Evolutionary conservation across 2,329 filamentous ascomycete genomes (phyloP).

Genomic region (Bipolaris bicolor): DNA sequence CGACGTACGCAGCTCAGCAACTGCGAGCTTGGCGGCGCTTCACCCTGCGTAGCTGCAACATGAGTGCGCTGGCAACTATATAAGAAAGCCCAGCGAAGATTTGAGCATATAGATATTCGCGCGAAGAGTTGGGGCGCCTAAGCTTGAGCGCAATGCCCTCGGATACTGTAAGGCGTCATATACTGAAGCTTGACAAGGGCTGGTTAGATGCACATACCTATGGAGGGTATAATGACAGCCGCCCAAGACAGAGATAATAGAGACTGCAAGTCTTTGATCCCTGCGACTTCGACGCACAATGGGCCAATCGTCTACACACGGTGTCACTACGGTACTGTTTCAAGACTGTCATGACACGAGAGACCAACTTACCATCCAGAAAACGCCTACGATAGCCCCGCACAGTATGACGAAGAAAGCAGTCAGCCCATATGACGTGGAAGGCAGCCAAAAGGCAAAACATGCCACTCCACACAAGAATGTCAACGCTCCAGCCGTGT

Average conservation of each 20-base stretch:
- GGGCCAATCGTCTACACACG: conserved; percentile 46
- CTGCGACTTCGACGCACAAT: conserved; percentile 51
- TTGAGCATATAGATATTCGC: conserved; percentile 48
- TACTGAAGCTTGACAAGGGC: background rate
- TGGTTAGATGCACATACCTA: conserved; percentile 34
- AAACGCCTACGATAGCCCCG: conserved; percentile 53
- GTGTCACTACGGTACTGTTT: background rate
- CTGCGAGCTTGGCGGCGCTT: conserved; percentile 1
- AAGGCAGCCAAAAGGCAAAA: conserved; percentile 57
- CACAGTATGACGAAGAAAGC: conserved; percentile 53
- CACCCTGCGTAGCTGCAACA: conserved; percentile 28
- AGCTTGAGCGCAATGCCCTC: conserved; percentile 54
- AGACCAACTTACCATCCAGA: conserved; percentile 2
- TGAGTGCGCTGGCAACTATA: conserved; percentile 40
- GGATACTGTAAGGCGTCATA: conserved; percentile 18
- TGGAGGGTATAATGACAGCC: conserved; percentile 47
- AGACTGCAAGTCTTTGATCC: conserved; percentile 50
- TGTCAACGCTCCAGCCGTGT: conserved; percentile 51
- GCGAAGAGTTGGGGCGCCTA: conserved; percentile 32
- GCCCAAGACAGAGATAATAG: conserved; percentile 50
- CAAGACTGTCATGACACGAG: background rate
- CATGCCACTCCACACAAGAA: conserved; percentile 47
- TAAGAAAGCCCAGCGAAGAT: conserved; percentile 49
- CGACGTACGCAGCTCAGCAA: background rate
- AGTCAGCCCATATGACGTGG: conserved; percentile 50